These are phyloP conservation scores for Passiflora organensis DNA, from an alignment of 345 rosid species.

Conservation along the genomic window DNA sequence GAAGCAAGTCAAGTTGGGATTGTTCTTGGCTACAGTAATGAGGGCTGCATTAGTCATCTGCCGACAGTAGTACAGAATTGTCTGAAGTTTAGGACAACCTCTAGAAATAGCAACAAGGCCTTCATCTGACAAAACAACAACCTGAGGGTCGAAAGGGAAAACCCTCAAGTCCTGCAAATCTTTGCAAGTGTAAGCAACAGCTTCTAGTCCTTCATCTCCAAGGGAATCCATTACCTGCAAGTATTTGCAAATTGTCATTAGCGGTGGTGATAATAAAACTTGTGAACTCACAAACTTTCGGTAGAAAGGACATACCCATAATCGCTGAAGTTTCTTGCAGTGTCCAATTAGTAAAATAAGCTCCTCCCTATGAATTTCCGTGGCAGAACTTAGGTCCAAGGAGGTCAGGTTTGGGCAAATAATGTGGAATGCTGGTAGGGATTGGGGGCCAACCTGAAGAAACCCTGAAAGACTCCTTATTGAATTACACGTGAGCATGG, in stretches of 20 bases:
- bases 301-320: conserved; percentile 67
- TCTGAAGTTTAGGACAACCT: conserved; percentile 81
- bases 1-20: conserved; percentile 76
- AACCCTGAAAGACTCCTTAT: conserved; percentile 83
- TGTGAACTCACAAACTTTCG: neutral
- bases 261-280: neutral
- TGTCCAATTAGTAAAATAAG: conserved; percentile 55
- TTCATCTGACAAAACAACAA: conserved; percentile 68
- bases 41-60: conserved; percentile 97
- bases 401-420: conserved; percentile 53
- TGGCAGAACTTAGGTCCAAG: conserved; percentile 84
- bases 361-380: conserved; percentile 56
- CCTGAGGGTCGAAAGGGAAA: conserved; percentile 72
- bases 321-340: conserved; percentile 68
- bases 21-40: conserved; percentile 70
- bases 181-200: conserved; percentile 73
- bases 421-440: conserved; percentile 57
- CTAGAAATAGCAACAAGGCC: conserved; percentile 80
- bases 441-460: conserved; percentile 57
- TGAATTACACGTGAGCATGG: conserved; percentile 47
- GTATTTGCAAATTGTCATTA: conserved; percentile 8
- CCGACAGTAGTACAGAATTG: conserved; percentile 82
- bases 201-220: conserved; percentile 79
- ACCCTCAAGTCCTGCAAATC: conserved; percentile 85
- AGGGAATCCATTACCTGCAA: conserved; percentile 84